phyloP scores from a whole-genome alignment of 345 rosid genomes.

The Anastatica hierochuntica region DNA sequence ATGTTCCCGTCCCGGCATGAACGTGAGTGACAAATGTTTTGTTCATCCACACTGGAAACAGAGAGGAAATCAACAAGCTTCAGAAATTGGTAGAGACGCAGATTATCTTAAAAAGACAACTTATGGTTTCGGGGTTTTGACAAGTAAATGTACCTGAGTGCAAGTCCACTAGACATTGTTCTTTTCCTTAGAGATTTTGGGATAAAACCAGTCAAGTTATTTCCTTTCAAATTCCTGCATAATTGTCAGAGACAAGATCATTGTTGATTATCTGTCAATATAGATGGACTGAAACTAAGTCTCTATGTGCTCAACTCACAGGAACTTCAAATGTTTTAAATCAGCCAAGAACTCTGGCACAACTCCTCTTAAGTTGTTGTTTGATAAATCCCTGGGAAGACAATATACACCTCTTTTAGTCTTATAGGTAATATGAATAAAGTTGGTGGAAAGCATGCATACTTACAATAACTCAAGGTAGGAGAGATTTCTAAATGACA shows the following conservation, averaged over 20 bases:
- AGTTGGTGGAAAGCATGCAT: neutral
- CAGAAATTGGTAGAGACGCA: neutral
- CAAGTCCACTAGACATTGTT: slow-evolving; percentile 26
- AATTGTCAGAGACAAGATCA: slow-evolving; percentile 3
- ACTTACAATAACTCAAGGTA: slow-evolving; percentile 36
- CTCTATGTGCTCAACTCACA: slow-evolving; percentile 24
- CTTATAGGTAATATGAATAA: neutral
- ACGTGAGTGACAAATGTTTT: slow-evolving; percentile 29
- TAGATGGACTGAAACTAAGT: neutral
- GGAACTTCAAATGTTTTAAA: slow-evolving; percentile 25
- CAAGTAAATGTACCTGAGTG: slow-evolving; percentile 30
- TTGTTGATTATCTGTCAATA: neutral
- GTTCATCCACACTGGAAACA: slow-evolving; percentile 34
- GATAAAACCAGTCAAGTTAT: slow-evolving; percentile 40
- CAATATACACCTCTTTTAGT: neutral
- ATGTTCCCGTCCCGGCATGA: slow-evolving; percentile 34
- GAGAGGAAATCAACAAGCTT: slow-evolving; percentile 2
- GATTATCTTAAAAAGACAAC: neutral
- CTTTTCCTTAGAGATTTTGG: slow-evolving; percentile 35
- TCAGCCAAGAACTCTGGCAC: slow-evolving; percentile 38
- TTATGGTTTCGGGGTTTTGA: neutral
- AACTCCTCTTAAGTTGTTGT: slow-evolving; percentile 37
- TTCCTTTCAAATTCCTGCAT: slow-evolving; percentile 40
- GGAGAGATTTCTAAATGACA: slow-evolving; percentile 29
- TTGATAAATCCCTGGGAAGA: slow-evolving; percentile 46